Percentiles rank a stretch among this genome's conserved stretches.
These are phyloP conservation scores for Ambrosia artemisiifolia DNA, from an alignment of 129 eudicot genomes.

Conservation along the genomic window DNA sequence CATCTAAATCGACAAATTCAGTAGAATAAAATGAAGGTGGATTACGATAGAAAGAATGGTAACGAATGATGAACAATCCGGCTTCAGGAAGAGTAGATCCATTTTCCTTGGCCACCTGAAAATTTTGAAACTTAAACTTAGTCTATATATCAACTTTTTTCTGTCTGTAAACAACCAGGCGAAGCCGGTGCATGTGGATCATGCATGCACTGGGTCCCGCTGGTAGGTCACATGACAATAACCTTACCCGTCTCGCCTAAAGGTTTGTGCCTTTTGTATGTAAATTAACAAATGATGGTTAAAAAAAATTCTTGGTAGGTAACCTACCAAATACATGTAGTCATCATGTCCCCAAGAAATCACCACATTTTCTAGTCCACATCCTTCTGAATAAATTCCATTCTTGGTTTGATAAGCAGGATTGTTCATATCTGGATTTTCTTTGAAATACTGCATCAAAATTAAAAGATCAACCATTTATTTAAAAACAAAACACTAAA, in stretches of 20 bases:
- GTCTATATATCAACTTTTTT: neutral
- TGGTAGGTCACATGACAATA: too few species aligned
- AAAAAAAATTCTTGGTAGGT: neutral
- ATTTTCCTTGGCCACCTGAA: constrained; percentile 52
- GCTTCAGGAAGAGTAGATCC: constrained; percentile 49
- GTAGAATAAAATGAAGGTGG: neutral
- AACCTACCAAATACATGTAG: constrained; percentile 56
- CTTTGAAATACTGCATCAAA: constrained; percentile 35
- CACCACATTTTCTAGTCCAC: constrained; percentile 48
- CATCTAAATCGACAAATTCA: neutral
- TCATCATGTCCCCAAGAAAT: constrained; percentile 72
- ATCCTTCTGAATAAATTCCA: constrained; percentile 43
- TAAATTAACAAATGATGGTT: neutral
- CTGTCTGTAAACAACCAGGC: too few species aligned
- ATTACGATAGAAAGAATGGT: constrained; percentile 58
- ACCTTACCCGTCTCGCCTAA: too few species aligned
- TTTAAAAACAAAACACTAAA: neutral
- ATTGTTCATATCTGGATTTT: constrained; percentile 41
- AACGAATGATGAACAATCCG: constrained; percentile 48
- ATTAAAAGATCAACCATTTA: neutral
- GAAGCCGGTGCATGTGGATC: too few species aligned
- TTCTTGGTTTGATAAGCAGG: constrained; percentile 38
- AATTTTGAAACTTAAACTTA: neutral
- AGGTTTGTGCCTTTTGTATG: too few species aligned
- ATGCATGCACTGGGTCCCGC: too few species aligned